Conservation (phyloP, 306 rosid genomes). For the Medicago ruthenica region DNA sequence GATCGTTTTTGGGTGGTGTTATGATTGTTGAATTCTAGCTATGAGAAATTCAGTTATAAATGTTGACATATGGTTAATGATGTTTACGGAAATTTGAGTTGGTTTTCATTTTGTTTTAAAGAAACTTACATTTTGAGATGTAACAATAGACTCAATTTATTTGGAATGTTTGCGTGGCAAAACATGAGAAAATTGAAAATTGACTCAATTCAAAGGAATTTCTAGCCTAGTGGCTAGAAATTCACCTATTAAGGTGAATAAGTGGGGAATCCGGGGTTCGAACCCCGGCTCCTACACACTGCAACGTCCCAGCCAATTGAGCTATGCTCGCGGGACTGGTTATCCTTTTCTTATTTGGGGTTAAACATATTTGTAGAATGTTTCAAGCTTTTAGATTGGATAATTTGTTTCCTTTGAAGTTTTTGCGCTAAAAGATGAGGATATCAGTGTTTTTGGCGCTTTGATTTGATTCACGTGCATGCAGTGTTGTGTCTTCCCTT, state of each 20-base stretch:
- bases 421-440: slow-evolving; percentile 17
- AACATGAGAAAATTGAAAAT: too few species aligned
- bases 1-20: neutral
- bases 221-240: too few species aligned
- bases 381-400: too few species aligned
- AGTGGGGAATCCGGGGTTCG: too few species aligned
- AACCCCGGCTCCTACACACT: too few species aligned
- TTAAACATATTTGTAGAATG: too few species aligned
- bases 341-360: too few species aligned
- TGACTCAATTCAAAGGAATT: too few species aligned
- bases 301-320: too few species aligned
- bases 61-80: neutral
- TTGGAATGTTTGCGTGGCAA: neutral
- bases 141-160: neutral
- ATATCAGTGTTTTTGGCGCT: slow-evolving; percentile 24
- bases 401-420: neutral
- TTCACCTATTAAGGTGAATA: too few species aligned
- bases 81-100: slow-evolving; percentile 15
- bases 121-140: neutral
- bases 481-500: neutral
- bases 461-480: slow-evolving; percentile 37
- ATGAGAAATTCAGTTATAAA: slow-evolving; percentile 17
- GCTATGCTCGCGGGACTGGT: too few species aligned
- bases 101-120: neutral
- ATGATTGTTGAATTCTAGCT: neutral